Percentiles rank a stretch among this genome's conserved stretches.
These are phyloP conservation scores for Eimeria tenella DNA, from an alignment of 169 alveolate genomes.

Conservation along the genomic window DNA sequence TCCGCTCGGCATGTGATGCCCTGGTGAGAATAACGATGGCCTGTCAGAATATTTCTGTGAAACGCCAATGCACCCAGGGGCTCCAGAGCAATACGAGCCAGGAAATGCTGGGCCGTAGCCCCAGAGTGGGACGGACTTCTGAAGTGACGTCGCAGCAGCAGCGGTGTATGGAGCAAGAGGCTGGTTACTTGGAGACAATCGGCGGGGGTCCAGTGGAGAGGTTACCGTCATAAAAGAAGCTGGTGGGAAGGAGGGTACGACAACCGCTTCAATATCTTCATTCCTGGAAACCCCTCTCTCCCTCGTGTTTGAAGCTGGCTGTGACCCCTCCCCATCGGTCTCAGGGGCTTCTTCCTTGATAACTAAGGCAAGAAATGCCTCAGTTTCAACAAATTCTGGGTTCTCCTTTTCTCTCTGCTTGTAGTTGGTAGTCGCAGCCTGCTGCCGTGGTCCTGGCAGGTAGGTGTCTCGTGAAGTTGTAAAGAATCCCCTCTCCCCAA, in stretches of 20 bases:
- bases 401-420: not conserved
- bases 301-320: conserved; percentile 1
- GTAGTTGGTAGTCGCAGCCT: conserved; percentile 5
- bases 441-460: conserved; percentile 44
- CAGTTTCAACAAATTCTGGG: conserved; percentile 42
- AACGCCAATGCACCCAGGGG: conserved; percentile 11
- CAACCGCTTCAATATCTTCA: conserved; percentile 10
- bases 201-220: conserved; percentile 71
- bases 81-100: not conserved
- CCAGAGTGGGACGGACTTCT: conserved; percentile 47
- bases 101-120: not conserved
- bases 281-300: not conserved
- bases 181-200: conserved; percentile 28
- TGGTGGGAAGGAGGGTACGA: conserved; percentile 54
- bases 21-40: conserved; percentile 13
- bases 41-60: conserved; percentile 52
- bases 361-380: conserved; percentile 51
- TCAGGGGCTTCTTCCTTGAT: conserved; percentile 49
- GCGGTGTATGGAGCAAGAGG: conserved; percentile 68
- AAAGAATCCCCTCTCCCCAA: conserved; percentile 8
- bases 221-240: conserved; percentile 40
- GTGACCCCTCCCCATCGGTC: conserved; percentile 50
- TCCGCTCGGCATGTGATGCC: conserved; percentile 39
- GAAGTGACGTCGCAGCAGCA: conserved; percentile 55
- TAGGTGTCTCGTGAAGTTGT: conserved; percentile 39